These are phyloP conservation scores for Erythrobasidium yunnanense DNA, from an alignment of 768 basidiomycete genomes.

Conservation along the genomic window DNA sequence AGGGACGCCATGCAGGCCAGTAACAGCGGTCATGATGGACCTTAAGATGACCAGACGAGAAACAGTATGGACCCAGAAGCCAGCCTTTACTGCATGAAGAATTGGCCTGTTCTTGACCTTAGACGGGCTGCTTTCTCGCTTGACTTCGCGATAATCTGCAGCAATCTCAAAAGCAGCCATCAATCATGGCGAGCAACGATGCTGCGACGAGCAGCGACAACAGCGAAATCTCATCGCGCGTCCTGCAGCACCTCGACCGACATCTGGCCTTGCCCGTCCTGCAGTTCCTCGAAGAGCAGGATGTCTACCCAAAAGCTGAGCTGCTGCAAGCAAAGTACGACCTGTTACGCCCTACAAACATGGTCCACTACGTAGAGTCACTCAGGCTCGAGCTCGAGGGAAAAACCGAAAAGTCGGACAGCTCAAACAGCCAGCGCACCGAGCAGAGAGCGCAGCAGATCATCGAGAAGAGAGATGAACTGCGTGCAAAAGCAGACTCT, in stretches of 20 bases:
- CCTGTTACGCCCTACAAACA: conserved; percentile 91
- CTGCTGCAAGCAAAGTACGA: conserved; percentile 90
- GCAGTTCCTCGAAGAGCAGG: conserved; percentile 66
- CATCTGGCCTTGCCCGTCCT: conserved; percentile 90
- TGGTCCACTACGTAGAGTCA: conserved; percentile 73
- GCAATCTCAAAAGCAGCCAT: no score
- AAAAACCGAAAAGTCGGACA: background rate
- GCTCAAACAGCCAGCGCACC: background rate
- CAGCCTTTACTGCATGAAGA: no score
- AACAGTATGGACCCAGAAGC: background rate
- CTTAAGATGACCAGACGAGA: background rate
- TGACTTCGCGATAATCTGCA: no score
- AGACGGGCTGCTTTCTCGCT: no score
- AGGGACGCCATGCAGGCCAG: background rate
- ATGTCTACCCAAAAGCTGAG: conserved; percentile 65
- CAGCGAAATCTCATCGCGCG: conserved; percentile 70
- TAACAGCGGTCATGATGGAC: background rate
- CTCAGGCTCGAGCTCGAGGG: conserved; percentile 1
- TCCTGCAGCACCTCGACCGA: conserved; percentile 85
- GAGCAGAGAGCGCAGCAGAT: conserved; percentile 1
- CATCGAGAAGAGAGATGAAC: conserved; percentile 40
- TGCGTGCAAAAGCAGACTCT: conserved; percentile 81
- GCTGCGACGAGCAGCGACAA: background rate
- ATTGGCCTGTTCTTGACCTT: background rate
- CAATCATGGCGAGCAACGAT: background rate